Percentiles rank a stretch among this genome's conserved stretches.
Conservation (phyloP, 306 rosid genomes). For the Abrus precatorius region DNA sequence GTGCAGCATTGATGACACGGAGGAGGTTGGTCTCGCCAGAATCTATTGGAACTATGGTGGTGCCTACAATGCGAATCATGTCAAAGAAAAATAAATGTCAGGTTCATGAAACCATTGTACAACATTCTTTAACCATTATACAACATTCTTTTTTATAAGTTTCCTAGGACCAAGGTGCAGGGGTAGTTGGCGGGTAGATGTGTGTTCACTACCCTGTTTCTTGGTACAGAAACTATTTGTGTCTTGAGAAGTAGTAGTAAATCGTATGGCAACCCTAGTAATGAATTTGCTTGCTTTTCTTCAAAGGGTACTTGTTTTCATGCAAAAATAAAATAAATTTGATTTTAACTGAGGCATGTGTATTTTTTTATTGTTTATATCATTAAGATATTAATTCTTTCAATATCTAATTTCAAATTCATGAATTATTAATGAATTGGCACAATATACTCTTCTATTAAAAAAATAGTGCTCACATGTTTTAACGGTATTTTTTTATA, state of each 20-base stretch:
- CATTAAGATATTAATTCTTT: too few relatives aligned
- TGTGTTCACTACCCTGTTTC: not conserved
- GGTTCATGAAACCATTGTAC: not conserved
- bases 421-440: not conserved
- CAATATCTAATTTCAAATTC: not conserved
- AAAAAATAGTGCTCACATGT: too few relatives aligned
- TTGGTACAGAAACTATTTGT: not conserved
- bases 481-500: too few relatives aligned
- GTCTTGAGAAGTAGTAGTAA: too few relatives aligned
- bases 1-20: constrained; percentile 76
- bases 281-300: too few relatives aligned
- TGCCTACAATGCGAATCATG: constrained; percentile 58
- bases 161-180: not conserved
- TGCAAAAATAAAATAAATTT: not conserved
- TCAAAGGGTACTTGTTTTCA: not conserved
- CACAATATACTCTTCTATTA: not conserved
- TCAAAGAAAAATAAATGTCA: not conserved
- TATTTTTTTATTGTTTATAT: too few relatives aligned
- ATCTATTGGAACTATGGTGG: constrained; percentile 69
- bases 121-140: too few relatives aligned
- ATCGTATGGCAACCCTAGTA: too few relatives aligned
- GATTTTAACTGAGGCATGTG: not conserved
- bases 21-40: constrained; percentile 89
- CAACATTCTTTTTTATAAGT: not conserved
- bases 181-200: not conserved